Base-by-base conservation (phyloP, 345 rosid species). In the Eucalyptus cloeziana region DNA sequence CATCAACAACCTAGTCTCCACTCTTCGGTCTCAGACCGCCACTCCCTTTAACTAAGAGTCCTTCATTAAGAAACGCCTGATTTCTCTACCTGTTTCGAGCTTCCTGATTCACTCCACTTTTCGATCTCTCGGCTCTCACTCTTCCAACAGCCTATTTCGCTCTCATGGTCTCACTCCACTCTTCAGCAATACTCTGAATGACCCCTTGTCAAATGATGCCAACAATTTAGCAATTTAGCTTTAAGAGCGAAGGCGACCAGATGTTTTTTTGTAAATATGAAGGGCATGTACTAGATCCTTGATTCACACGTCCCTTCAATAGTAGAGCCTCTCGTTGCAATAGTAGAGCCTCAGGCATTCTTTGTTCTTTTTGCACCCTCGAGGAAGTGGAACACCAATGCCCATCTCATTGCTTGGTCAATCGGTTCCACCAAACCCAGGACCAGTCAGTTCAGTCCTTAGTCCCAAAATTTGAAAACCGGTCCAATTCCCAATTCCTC, bases 301-400 rank as follows among this genome's bases (percentile, higher is more conserved):
- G 69, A 30, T 62, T 30, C 33, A 62, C 69, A 30, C 31, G 16
- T 27, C 71, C 71, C 17, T 62, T 62, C 69, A n/a, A 30, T n/a
- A 62, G 33, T 4, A 1, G 69, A 62, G 33, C 88, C 94, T 96
- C 22, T 86, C 87, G 3, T 89, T 96, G 86, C 97, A 6, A 27
- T 30, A 60, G 31, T 60, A 0, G 71, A 62, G 71, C 88, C 95
- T 96, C 27, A 95, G 86, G 89, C 92, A 24, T 85, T 93, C 49
- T 94, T 96, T 67, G 87, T 95, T 25, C 80, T 93, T 51, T 64
- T 93, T 16, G 92, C 97, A 8, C 96, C 96, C 7, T 69, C 87
- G 8, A 79, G 96, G 88, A 95, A 94, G 91, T 89, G 92, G 47
- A 93, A 93, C 4, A 47, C 91, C 16, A 90, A 69, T 27, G 92